Conservation (phyloP, 441 rosid genomes). For the Erysimum pusillum region DNA sequence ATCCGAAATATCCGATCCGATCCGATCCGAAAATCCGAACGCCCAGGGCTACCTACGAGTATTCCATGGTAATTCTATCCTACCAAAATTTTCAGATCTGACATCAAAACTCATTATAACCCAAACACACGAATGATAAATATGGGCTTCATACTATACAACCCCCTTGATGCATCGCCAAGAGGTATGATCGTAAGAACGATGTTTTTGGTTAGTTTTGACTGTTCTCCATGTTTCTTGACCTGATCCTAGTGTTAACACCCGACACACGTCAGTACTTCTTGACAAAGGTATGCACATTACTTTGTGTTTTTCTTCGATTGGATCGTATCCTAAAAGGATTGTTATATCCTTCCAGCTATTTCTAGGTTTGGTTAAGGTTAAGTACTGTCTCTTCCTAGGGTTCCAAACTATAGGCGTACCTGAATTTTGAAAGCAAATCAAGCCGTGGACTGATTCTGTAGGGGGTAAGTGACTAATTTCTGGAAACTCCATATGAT, state of each 20-base stretch:
- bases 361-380: background rate
- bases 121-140: background rate
- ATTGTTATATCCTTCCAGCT: background rate
- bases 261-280: background rate
- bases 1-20: too few species aligned
- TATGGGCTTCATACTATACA: background rate
- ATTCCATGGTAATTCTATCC: background rate
- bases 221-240: conserved; percentile 29
- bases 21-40: too few species aligned
- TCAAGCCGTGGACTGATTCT: conserved; percentile 33
- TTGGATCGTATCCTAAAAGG: conserved; percentile 11
- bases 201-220: background rate
- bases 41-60: too few species aligned
- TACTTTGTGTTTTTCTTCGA: conserved; percentile 20
- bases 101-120: conserved; percentile 22
- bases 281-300: background rate
- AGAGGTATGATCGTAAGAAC: background rate
- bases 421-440: conserved; percentile 2
- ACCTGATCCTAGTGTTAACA: conserved; percentile 25
- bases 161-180: conserved; percentile 28
- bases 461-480: background rate
- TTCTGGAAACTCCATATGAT: background rate
- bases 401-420: conserved; percentile 11
- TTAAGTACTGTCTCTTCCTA: background rate
- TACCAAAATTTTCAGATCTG: background rate